These are phyloP conservation scores for Fagopyrum tataricum DNA, from an alignment of 148 eudicot genomes.

Conservation along the genomic window DNA sequence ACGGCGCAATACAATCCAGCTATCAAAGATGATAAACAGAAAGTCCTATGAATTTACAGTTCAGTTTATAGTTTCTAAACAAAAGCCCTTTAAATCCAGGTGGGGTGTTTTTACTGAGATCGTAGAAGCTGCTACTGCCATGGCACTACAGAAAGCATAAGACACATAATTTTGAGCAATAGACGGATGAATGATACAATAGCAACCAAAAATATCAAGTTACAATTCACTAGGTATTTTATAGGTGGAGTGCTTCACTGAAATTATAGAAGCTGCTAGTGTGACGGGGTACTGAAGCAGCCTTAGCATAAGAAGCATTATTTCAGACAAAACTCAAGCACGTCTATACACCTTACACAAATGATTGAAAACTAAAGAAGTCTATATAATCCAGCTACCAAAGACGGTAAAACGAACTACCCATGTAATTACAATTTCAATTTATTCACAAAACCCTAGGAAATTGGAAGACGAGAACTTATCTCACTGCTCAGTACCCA, in stretches of 20 bases:
- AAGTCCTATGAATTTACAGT: background rate
- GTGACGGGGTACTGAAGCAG: constrained; percentile 36
- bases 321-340: background rate
- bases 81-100: too few relatives aligned
- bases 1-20: background rate
- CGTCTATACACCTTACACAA: background rate
- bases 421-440: background rate
- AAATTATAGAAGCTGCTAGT: constrained; percentile 23
- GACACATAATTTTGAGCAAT: too few relatives aligned
- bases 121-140: too few relatives aligned
- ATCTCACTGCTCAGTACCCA: background rate
- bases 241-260: constrained; percentile 28
- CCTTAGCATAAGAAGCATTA: background rate
- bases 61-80: background rate
- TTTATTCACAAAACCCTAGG: background rate
- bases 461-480: background rate
- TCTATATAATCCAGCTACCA: background rate
- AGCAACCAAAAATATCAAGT: background rate
- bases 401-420: background rate
- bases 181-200: too few relatives aligned
- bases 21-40: background rate
- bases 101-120: too few relatives aligned
- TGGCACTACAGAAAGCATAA: too few relatives aligned
- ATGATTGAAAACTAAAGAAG: background rate
- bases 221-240: background rate